These are phyloP conservation scores for Pseudogymnoascus sp. DNA, from an alignment of 2,329 filamentous ascomycete genomes.

Conservation along the genomic window DNA sequence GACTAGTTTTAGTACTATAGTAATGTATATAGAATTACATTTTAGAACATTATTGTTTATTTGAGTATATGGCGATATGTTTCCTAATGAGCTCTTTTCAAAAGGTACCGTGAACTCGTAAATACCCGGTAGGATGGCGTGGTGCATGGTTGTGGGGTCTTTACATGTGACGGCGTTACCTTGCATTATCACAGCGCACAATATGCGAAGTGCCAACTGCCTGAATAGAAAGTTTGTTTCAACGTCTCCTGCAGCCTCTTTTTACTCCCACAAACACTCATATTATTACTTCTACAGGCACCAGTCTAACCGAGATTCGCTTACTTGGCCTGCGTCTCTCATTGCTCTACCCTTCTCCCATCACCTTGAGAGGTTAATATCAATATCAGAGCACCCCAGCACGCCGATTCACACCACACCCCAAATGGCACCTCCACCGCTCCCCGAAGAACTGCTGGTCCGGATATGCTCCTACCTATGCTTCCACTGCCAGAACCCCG, in stretches of 20 bases:
- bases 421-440: neutral
- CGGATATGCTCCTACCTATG: neutral
- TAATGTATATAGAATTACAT: slow-evolving; percentile 2
- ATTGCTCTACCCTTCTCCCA: neutral
- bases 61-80: neutral
- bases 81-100: neutral
- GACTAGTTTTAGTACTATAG: neutral
- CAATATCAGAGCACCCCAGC: neutral
- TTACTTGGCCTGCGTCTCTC: neutral
- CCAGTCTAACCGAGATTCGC: neutral
- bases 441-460: neutral
- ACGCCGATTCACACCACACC: too few relatives aligned
- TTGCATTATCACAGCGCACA: neutral
- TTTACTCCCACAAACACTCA: neutral
- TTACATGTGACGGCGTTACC: neutral
- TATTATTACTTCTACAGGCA: neutral
- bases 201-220: neutral
- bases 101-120: neutral
- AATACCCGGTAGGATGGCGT: neutral
- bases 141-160: neutral
- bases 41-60: neutral
- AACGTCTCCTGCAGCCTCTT: neutral
- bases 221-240: neutral
- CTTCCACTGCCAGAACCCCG: neutral
- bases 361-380: neutral